Evolutionary conservation across 768 basidiomycete genomes (phyloP).

Genomic region (Pleurotus pulmonarius): DNA sequence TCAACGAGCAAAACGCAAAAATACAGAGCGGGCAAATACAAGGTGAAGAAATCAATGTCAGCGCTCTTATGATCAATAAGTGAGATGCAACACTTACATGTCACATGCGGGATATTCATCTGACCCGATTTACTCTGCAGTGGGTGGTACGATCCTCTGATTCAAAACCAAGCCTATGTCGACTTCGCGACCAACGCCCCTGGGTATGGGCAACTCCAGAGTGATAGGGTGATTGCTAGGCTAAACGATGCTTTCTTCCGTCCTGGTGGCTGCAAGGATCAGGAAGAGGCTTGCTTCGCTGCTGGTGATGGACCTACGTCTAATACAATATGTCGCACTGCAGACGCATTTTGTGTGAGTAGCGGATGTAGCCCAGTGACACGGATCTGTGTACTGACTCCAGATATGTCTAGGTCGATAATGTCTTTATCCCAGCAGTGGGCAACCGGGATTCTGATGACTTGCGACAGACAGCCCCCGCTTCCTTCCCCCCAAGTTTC

Average conservation of each 20-base stretch:
- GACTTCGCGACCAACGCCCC: conserved; percentile 60
- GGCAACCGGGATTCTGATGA: conserved; percentile 53
- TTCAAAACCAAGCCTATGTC: conserved; percentile 60
- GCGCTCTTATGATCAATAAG: conserved; percentile 66
- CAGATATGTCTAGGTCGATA: conserved; percentile 27
- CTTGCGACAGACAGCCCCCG: conserved; percentile 50
- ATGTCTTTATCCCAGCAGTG: conserved; percentile 48
- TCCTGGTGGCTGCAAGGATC: conserved; percentile 47
- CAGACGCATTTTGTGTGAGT: conserved; percentile 56
- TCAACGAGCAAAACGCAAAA: conserved; percentile 55
- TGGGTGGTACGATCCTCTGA: conserved; percentile 63
- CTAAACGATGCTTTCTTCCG: conserved; percentile 48
- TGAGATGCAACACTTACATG: too few species aligned
- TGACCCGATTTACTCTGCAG: conserved; percentile 22
- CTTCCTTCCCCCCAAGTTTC: conserved; percentile 56
- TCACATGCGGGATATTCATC: too few species aligned
- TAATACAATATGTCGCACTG: conserved; percentile 43
- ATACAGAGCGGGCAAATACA: conserved; percentile 40
- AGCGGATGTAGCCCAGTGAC: too few species aligned
- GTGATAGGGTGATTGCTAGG: conserved; percentile 35
- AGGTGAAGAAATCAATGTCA: conserved; percentile 51
- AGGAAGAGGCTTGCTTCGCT: conserved; percentile 52
- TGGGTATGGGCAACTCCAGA: conserved; percentile 62
- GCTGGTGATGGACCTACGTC: conserved; percentile 44
- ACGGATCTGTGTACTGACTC: too few species aligned